phyloP scores from a whole-genome alignment of 192 early-diverging fungal genomes.

The Ambispora gerdemannii region DNA sequence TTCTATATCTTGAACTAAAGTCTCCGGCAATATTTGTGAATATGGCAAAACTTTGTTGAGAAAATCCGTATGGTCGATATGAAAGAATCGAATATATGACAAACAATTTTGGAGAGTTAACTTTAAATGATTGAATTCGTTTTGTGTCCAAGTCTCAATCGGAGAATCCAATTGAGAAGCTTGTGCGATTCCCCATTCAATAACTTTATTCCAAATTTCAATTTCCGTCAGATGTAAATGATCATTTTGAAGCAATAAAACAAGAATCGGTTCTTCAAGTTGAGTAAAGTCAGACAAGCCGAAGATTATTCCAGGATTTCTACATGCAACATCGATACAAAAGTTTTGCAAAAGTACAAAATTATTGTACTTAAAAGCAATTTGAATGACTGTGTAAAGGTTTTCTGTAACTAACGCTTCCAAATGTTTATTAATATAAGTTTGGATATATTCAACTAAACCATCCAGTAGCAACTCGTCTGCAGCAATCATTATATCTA shows the following conservation, averaged over 20 bases:
- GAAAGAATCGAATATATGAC: constrained; percentile 4
- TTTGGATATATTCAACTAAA: constrained; percentile 3
- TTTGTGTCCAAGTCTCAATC: background rate
- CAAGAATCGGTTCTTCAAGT: background rate
- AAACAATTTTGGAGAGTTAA: constrained; percentile 14
- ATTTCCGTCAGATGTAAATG: constrained; percentile 19
- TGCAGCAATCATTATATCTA: background rate
- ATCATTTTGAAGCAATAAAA: constrained; percentile 3
- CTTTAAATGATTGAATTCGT: background rate
- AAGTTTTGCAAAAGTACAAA: constrained; percentile 13
- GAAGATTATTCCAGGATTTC: constrained; percentile 10
- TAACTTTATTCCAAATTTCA: background rate
- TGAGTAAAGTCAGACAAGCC: background rate
- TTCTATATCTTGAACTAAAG: constrained; percentile 12
- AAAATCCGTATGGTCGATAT: constrained; percentile 7
- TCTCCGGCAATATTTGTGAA: background rate
- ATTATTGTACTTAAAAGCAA: background rate
- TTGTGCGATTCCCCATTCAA: constrained; percentile 19
- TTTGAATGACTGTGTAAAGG: background rate
- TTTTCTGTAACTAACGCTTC: background rate
- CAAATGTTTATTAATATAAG: background rate
- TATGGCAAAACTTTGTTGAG: background rate
- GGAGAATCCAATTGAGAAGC: background rate
- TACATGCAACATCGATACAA: constrained; percentile 2
- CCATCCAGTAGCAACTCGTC: background rate